Conservation (phyloP, 331 rosid species). For the Stylosanthes scabra region DNA sequence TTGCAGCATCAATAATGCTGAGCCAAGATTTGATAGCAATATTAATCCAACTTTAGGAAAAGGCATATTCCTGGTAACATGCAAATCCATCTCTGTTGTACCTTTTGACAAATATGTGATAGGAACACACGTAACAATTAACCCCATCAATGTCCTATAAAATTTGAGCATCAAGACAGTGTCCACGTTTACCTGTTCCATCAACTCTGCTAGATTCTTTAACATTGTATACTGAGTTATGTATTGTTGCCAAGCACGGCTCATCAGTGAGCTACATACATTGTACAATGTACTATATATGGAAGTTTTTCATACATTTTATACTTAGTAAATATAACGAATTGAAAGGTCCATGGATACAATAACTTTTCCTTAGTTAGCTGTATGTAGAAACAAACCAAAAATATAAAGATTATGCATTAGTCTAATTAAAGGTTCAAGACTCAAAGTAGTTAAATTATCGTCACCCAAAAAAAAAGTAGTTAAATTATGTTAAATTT, state of each 20-base stretch:
- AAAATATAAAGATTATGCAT: too few species aligned
- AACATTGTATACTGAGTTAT: slow-evolving; percentile 40
- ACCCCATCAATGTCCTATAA: slow-evolving; percentile 23
- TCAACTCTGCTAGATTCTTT: slow-evolving; percentile 17
- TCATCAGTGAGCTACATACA: slow-evolving; percentile 8
- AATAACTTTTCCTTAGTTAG: too few species aligned
- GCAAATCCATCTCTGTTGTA: not conserved
- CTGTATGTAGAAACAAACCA: too few species aligned
- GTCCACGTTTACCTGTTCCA: slow-evolving; percentile 31
- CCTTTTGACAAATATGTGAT: slow-evolving; percentile 22
- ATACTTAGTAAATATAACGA: not conserved
- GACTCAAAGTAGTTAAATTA: too few species aligned
- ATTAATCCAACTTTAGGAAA: slow-evolving; percentile 25
- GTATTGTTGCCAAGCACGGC: slow-evolving; percentile 4
- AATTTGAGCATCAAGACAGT: slow-evolving; percentile 22
- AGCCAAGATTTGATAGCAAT: slow-evolving; percentile 28
- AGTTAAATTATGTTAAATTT: not conserved
- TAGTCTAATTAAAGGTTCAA: too few species aligned
- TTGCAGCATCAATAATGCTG: slow-evolving; percentile 10
- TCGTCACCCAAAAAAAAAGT: too few species aligned
- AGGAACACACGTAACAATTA: slow-evolving; percentile 8
- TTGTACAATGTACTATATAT: slow-evolving; percentile 25
- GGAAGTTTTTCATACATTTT: slow-evolving; percentile 11
- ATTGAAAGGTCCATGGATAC: too few species aligned
- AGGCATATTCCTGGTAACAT: slow-evolving; percentile 9